A percentile compares a stretch with the other conserved stretches of the same genome.
phyloP scores from a whole-genome alignment of 306 rosid genomes.

The Lotus japonicus region DNA sequence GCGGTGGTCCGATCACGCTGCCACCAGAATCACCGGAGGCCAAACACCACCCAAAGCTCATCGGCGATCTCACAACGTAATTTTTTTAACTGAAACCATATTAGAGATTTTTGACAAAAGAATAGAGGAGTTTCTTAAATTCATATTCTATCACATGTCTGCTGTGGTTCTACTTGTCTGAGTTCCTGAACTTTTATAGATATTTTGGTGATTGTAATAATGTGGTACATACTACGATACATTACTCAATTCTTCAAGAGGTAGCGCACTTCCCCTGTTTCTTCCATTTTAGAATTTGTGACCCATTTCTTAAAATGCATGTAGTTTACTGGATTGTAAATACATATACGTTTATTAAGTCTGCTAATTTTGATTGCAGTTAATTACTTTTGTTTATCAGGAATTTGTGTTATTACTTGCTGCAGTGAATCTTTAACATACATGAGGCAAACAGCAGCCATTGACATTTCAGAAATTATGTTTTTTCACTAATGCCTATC shows the following conservation, averaged over 20 bases:
- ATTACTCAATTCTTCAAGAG: conserved; percentile 50
- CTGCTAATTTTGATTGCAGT: conserved; percentile 8
- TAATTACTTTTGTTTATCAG: not conserved
- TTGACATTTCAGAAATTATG: not conserved
- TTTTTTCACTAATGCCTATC: not conserved
- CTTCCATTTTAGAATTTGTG: not conserved
- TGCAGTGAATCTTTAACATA: not conserved
- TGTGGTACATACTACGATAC: conserved; percentile 63
- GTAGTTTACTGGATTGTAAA: not conserved
- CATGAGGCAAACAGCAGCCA: not conserved
- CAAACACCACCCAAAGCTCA: too few relatives aligned
- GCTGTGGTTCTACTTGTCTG: conserved; percentile 16
- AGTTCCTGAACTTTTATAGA: conserved; percentile 51
- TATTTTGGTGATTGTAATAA: conserved; percentile 56
- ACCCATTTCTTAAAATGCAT: conserved; percentile 6
- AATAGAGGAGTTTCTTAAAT: not conserved
- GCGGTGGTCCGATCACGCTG: too few relatives aligned
- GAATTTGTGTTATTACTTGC: not conserved
- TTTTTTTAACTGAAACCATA: not conserved
- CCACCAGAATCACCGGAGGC: too few relatives aligned
- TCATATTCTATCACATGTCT: not conserved
- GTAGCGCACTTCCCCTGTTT: conserved; percentile 25
- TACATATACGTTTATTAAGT: not conserved
- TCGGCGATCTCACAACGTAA: not conserved
- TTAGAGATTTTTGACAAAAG: not conserved